Conservation (phyloP, 805 yeast species). For the Ogataea salicorniae region DNA sequence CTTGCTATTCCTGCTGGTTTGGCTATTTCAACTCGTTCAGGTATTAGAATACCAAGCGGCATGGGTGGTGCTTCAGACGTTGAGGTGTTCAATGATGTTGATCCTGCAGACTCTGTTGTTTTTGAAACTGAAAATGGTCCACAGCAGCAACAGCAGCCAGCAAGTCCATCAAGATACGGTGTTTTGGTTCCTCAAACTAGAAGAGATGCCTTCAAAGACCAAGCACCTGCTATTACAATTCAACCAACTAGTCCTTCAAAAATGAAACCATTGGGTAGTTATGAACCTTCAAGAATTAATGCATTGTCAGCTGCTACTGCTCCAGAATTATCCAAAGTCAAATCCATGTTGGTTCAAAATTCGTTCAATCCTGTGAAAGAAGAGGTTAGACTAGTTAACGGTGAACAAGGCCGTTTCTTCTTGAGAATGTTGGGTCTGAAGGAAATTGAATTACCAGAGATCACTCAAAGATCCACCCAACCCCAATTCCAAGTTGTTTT, state of each 20-base stretch:
- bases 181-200: slow-evolving; percentile 15
- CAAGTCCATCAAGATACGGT: slow-evolving; percentile 14
- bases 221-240: neutral
- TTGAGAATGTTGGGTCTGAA: slow-evolving; percentile 43
- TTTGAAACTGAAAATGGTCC: neutral
- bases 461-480: slow-evolving; percentile 31
- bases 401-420: slow-evolving; percentile 48
- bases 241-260: neutral
- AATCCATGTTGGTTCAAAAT: neutral
- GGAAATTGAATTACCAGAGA: slow-evolving; percentile 43
- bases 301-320: neutral
- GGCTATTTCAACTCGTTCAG: neutral
- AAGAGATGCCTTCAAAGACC: slow-evolving; percentile 5
- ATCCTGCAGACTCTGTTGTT: neutral
- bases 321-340: neutral
- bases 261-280: slow-evolving; percentile 2
- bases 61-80: neutral
- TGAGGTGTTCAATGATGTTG: neutral
- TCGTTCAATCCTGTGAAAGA: neutral
- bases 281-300: slow-evolving; percentile 6
- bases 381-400: slow-evolving; percentile 16
- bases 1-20: slow-evolving; percentile 25
- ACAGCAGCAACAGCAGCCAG: neutral
- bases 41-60: neutral
- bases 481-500: slow-evolving; percentile 49